These are phyloP conservation scores for Russula dissimulans DNA, from an alignment of 768 basidiomycete genomes.

Conservation along the genomic window DNA sequence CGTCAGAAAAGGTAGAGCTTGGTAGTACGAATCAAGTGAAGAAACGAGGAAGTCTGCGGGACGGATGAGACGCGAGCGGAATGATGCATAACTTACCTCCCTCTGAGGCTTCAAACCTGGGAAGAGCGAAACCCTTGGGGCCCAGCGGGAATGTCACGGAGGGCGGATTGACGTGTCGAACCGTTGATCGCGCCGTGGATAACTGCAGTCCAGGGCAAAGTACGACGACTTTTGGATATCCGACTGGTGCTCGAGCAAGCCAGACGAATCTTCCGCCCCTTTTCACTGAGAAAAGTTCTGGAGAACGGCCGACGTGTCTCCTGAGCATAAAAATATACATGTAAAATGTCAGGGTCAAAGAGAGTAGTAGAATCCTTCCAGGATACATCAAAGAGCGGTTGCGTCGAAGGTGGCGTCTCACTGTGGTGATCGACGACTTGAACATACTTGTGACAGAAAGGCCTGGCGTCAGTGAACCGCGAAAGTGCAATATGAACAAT, in stretches of 20 bases:
- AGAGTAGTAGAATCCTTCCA: background rate
- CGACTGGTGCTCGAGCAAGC: background rate
- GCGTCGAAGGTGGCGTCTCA: background rate
- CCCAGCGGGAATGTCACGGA: conserved; percentile 18
- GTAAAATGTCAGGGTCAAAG: background rate
- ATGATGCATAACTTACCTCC: conserved; percentile 20
- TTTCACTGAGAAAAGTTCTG: background rate
- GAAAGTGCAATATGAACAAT: background rate
- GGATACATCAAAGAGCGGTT: background rate
- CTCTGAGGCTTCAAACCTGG: background rate
- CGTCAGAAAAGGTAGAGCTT: conserved; percentile 25
- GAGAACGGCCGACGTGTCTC: background rate
- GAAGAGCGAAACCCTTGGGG: conserved; percentile 6
- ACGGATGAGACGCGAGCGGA: conserved; percentile 27
- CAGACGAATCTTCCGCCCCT: conserved; percentile 1
- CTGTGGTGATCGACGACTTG: background rate
- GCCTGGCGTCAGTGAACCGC: background rate
- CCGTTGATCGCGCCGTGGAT: conserved; percentile 5
- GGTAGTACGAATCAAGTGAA: conserved; percentile 56
- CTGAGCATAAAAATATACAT: background rate
- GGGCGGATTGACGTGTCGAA: conserved; percentile 8
- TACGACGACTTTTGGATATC: conserved; percentile 6
- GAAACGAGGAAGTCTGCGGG: conserved; percentile 47
- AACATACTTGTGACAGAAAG: background rate
- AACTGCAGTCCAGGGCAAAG: conserved; percentile 16